Evolutionary conservation across 2,329 filamentous ascomycete species (phyloP).

Genomic region (Aureobasidium sp.): DNA sequence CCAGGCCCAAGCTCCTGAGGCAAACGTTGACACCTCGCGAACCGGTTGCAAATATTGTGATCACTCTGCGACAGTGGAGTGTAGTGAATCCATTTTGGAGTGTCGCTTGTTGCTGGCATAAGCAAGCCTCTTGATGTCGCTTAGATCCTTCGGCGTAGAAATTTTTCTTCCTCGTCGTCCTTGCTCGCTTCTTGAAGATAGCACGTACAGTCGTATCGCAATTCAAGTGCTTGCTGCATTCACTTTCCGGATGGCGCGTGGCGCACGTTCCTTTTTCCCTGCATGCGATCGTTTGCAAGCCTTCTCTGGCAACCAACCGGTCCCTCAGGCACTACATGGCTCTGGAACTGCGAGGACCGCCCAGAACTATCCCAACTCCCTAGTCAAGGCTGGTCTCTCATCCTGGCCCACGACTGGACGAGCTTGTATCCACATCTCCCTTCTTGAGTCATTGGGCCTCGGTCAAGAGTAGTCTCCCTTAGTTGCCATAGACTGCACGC

Average conservation of each 20-base stretch:
- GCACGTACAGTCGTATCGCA: too few species aligned
- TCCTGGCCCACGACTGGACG: slow-evolving; percentile 8
- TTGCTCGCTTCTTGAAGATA: background rate
- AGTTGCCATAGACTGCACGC: background rate
- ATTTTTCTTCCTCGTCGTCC: background rate
- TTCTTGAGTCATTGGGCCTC: background rate
- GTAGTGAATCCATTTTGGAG: background rate
- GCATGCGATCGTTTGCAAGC: slow-evolving; percentile 1
- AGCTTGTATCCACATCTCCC: background rate
- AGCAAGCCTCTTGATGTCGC: background rate
- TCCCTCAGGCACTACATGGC: background rate
- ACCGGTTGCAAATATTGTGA: slow-evolving; percentile 8
- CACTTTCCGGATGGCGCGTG: background rate
- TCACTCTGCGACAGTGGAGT: slow-evolving; percentile 13
- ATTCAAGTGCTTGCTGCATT: too few species aligned
- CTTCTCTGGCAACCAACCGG: background rate
- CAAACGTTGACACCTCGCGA: slow-evolving; percentile 5
- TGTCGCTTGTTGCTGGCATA: background rate
- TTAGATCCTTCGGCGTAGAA: background rate
- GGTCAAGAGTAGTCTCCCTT: background rate
- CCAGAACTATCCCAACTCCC: background rate
- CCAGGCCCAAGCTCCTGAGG: background rate
- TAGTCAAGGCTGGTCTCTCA: background rate
- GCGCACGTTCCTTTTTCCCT: slow-evolving; percentile 1
- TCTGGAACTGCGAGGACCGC: background rate